Evolutionary conservation across 768 basidiomycete species (phyloP).

Genomic region (Coprinellus aureogranulatus): DNA sequence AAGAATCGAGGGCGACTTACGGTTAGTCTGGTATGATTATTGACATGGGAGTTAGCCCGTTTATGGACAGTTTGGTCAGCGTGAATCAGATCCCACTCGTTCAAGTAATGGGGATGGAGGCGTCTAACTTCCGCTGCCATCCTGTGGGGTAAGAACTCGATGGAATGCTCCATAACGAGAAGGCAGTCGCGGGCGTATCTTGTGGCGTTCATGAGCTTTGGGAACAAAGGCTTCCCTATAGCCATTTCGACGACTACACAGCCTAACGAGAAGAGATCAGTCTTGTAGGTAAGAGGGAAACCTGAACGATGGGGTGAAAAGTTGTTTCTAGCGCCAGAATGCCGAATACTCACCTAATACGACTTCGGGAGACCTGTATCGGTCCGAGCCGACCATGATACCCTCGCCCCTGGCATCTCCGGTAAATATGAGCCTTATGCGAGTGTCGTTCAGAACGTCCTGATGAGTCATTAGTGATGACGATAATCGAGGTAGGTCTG

Average conservation of each 20-base stretch:
- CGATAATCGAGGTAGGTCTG: too few species aligned
- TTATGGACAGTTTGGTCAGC: too few species aligned
- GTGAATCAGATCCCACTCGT: too few species aligned
- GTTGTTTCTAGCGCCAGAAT: not conserved
- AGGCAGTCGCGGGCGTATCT: not conserved
- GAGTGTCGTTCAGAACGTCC: too few species aligned
- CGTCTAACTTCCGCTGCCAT: too few species aligned
- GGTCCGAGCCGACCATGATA: not conserved
- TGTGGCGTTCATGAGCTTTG: not conserved
- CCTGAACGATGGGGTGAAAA: too few species aligned
- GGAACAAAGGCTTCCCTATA: not conserved
- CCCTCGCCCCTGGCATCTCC: not conserved
- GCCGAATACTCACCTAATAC: not conserved
- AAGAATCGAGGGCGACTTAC: too few species aligned
- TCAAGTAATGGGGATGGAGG: too few species aligned
- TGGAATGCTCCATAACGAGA: not conserved
- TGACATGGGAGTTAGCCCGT: too few species aligned
- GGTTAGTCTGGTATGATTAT: too few species aligned
- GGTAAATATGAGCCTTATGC: not conserved
- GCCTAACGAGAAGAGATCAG: not conserved
- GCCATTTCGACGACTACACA: not conserved
- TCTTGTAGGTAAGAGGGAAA: not conserved
- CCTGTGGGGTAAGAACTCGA: not conserved
- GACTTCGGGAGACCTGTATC: not conserved
- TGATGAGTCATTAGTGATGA: too few species aligned